Evolutionary conservation across 108 stramenopile species (phyloP), one percentile per base, ranked within the genome.

Genomic region (Cyclotella choctawhatcheeana): DNA sequence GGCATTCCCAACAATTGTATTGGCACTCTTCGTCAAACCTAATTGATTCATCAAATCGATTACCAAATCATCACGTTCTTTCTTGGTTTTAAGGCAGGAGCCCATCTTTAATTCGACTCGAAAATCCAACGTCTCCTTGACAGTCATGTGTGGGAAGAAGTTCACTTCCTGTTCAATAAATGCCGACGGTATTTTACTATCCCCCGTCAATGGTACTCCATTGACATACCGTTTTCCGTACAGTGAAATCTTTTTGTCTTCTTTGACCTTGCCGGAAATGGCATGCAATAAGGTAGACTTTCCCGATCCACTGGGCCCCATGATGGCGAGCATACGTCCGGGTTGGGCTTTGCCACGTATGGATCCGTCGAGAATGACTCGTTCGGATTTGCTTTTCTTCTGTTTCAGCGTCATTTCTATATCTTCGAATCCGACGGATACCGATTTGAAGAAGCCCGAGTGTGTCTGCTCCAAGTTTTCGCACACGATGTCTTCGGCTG

Each of bases 121-220:
- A 74, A 89, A 76, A 67, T 84, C 85, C 1, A 94, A 76, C 13
- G 93, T 91, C 75, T 94, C 93, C 43, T 89, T 88, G 6, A 94
- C 93, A 16, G 93, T 94, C 90, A 94, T 88, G 78, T 94, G 93
- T 29, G 93, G 93, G 51, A 94, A 94, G 69, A 94, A 94, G 27
- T 81, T 86, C 21, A 86, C 83, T 31, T 91, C 89, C 65, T 94
- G 90, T 40, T 89, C 86, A 58, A 94, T 86, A 55, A 91, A 87
- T 21, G 93, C 93, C 16, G 76, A 67, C 24, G 93, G 93, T 16
- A 93, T 61, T 22, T 64, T 74, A 0, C 87, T 82, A 70, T 93
- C 89, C 0, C 88, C 89, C 0, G 88, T 73, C 5, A 93, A 40
- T 5, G 61, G 61, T 25, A 81, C 56, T 21, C 81, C 83, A 73